These are phyloP conservation scores for Candida koratica DNA, from an alignment of 805 yeast species.

Conservation along the genomic window DNA sequence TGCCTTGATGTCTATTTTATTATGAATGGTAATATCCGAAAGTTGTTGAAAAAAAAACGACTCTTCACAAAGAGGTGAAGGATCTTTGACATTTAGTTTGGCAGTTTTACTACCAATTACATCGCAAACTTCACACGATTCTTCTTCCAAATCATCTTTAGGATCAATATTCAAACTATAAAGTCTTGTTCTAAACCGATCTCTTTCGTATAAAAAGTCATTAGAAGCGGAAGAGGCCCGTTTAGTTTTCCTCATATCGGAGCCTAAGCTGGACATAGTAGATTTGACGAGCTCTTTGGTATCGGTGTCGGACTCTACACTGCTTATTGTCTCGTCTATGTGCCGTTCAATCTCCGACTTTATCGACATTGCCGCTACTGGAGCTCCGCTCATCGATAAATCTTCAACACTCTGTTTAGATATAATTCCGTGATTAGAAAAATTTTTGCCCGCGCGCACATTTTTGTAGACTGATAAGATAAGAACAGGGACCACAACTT, in stretches of 20 bases:
- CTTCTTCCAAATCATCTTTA: conserved; percentile 8
- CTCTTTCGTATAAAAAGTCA: conserved; percentile 38
- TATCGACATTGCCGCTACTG: conserved; percentile 1
- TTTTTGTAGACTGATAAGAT: conserved; percentile 4
- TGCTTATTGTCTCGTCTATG: too few species aligned
- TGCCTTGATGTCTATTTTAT: conserved; percentile 14
- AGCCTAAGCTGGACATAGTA: neutral
- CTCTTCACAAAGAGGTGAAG: conserved; percentile 8
- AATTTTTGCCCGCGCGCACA: conserved; percentile 4
- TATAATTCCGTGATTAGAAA: conserved; percentile 3
- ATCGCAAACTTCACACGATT: conserved; percentile 33
- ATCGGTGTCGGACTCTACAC: too few species aligned
- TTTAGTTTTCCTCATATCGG: conserved; percentile 17
- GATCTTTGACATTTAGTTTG: conserved; percentile 24
- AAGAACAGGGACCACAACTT: neutral
- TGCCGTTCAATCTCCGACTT: too few species aligned
- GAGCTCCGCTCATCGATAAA: conserved; percentile 7
- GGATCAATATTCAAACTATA: conserved; percentile 26
- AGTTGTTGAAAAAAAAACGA: conserved; percentile 3
- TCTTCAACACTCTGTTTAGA: neutral
- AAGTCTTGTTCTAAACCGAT: conserved; percentile 38
- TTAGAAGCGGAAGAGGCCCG: conserved; percentile 39
- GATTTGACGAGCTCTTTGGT: conserved; percentile 1
- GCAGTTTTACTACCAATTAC: conserved; percentile 36
- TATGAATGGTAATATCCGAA: neutral